phyloP scores from a whole-genome alignment of 2,329 filamentous ascomycete species.

The Claviceps cyperi region DNA sequence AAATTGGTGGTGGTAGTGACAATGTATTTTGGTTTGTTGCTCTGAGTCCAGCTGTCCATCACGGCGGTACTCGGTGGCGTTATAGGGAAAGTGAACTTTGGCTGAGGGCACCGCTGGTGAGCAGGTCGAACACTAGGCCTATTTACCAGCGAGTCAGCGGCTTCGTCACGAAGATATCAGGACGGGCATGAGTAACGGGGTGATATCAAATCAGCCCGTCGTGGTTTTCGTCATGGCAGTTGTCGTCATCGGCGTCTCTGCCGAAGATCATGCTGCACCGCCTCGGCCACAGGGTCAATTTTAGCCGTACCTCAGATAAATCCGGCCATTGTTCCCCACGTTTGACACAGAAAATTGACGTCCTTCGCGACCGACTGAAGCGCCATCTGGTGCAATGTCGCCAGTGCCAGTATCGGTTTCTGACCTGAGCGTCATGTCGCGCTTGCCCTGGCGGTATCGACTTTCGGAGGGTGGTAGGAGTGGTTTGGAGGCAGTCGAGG shows the following conservation, averaged over 20 bases:
- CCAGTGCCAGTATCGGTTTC: slow-evolving; percentile 40
- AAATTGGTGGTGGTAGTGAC: slow-evolving; percentile 6
- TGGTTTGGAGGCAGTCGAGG: slow-evolving; percentile 17
- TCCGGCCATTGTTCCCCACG: slow-evolving; percentile 69
- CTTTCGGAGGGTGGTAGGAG: slow-evolving; percentile 33
- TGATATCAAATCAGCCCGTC: too few relatives aligned
- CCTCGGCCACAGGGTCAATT: background rate
- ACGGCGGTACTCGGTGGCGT: slow-evolving; percentile 39
- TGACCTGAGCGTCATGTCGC: slow-evolving; percentile 27
- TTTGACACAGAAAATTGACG: slow-evolving; percentile 68
- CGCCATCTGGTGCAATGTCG: slow-evolving; percentile 45
- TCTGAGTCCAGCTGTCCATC: slow-evolving; percentile 36
- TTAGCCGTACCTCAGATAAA: slow-evolving; percentile 57
- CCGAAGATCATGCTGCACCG: background rate
- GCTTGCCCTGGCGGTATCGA: slow-evolving; percentile 26
- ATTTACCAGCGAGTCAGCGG: slow-evolving; percentile 10
- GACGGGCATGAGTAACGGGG: background rate
- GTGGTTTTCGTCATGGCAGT: background rate
- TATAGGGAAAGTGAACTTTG: slow-evolving; percentile 43
- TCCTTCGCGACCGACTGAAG: slow-evolving; percentile 47
- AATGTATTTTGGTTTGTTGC: slow-evolving; percentile 14
- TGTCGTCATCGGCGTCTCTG: background rate
- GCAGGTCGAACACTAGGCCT: slow-evolving; percentile 49
- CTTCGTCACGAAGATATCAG: background rate
- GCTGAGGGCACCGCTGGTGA: slow-evolving; percentile 46